Conservation (phyloP, 257 asterid species). For the Solanum arcanum region DNA sequence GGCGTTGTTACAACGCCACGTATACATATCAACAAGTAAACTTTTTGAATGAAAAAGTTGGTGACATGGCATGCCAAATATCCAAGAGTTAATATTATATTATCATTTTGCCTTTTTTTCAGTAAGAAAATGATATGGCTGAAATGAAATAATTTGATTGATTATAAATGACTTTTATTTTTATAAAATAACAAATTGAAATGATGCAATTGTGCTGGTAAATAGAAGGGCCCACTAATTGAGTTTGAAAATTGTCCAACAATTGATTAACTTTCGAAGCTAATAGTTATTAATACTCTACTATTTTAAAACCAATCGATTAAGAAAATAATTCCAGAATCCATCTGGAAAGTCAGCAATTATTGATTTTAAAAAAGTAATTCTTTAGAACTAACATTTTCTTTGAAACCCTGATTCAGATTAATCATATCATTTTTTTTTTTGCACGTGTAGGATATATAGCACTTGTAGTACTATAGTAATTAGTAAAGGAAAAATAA, state of each 20-base stretch:
- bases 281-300: background rate
- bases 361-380: background rate
- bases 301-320: background rate
- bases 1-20: background rate
- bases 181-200: background rate
- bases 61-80: background rate
- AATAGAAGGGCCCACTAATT: background rate
- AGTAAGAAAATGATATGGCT: background rate
- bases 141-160: background rate
- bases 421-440: too few relatives aligned
- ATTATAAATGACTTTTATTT: background rate
- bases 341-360: background rate
- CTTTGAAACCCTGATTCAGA: background rate
- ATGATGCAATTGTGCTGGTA: background rate
- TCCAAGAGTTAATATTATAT: background rate
- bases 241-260: background rate
- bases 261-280: background rate
- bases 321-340: background rate
- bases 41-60: background rate
- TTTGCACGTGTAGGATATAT: too few relatives aligned
- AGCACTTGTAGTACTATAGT: too few relatives aligned
- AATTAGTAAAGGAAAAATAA: too few relatives aligned
- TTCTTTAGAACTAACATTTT: background rate
- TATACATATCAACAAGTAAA: background rate
- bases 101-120: background rate